Evolutionary conservation across 352 stramenopile genomes (phyloP), one percentile per base, ranked within the genome.

Genomic region (Phytophthora foliorum): DNA sequence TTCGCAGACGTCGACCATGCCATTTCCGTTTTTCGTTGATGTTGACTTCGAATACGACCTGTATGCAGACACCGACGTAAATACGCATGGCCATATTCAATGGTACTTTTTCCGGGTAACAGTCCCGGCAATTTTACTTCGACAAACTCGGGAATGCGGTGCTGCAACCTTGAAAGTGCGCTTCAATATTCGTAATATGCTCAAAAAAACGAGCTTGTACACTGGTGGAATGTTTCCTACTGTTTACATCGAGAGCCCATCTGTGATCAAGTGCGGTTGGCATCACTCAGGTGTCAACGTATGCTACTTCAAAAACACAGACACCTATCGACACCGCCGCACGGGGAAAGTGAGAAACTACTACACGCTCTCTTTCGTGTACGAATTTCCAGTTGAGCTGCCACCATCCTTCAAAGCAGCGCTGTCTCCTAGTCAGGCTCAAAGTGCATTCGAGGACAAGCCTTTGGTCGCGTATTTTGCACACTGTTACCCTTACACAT

Each of bases 121-220:
- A 0, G 25, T 87, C 19, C 70, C 77, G 1, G 25, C 62, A 9
- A 49, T 53, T 21, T 39, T 69, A 22, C 52, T 46, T 19, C 63
- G 57, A 34, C 59, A 59, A 56, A 53, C 60, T 24, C 66, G 52
- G 50, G 61, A 68, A 36, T 41, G 57, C 13, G 67, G 69, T 10
- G 55, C 65, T 60, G 9, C 50, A 17, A 55, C 29, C 11, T n/a
- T 87, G 34, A 74, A 46, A 29, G 81, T 94, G 4, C 80, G 87
- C 61, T 94, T 97, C 72, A 97, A 96, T 60, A 80, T 97, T 34
- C 78, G 84, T 50, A 97, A 97, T 69, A 92, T 96, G 79, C 75
- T 92, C 34, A 97, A 97, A 66, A 82, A 75, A 36, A 63, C 89
- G 34, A 96, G 90, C 53, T 60, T 97, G 63, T 97, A 95, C 76